These are phyloP conservation scores for carrot (Daucus carota) DNA, from an alignment of 129 eudicot genomes.

Conservation along the genomic window DNA sequence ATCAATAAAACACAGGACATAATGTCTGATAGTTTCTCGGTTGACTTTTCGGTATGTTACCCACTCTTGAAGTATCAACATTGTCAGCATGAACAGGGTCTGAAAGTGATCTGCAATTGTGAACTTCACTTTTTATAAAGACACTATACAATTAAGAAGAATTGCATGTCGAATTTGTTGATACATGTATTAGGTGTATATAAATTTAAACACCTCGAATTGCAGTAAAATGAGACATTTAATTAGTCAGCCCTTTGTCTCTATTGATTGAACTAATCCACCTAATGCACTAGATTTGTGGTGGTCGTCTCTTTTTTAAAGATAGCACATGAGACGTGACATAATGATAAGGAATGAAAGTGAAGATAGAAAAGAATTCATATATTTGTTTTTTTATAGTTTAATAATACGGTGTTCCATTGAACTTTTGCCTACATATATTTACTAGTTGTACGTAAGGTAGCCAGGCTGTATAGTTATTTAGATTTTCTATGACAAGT, in stretches of 20 bases:
- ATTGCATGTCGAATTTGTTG: not conserved
- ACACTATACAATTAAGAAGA: not conserved
- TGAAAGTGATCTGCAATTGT: not conserved
- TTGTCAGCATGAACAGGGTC: not conserved
- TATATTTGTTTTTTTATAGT: no score
- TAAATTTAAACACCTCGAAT: not conserved
- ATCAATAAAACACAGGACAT: conserved; percentile 39
- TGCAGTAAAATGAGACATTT: not conserved
- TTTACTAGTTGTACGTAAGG: no score
- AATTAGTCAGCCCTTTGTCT: not conserved
- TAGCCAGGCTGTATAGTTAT: no score
- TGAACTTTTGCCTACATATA: no score
- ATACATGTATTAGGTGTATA: not conserved
- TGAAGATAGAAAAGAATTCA: no score
- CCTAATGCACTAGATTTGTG: not conserved
- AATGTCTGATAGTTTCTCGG: conserved; percentile 60
- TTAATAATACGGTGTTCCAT: no score
- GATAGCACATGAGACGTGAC: not conserved
- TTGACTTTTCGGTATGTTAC: conserved; percentile 56
- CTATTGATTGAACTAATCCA: not conserved
- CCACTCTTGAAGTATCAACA: not conserved
- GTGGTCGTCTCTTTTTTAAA: not conserved
- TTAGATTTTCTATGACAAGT: no score
- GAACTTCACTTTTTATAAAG: not conserved
- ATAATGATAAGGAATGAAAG: no score